phyloP scores from a whole-genome alignment of 495 filamentous ascomycete species.

The Aspergillus hancockii region DNA sequence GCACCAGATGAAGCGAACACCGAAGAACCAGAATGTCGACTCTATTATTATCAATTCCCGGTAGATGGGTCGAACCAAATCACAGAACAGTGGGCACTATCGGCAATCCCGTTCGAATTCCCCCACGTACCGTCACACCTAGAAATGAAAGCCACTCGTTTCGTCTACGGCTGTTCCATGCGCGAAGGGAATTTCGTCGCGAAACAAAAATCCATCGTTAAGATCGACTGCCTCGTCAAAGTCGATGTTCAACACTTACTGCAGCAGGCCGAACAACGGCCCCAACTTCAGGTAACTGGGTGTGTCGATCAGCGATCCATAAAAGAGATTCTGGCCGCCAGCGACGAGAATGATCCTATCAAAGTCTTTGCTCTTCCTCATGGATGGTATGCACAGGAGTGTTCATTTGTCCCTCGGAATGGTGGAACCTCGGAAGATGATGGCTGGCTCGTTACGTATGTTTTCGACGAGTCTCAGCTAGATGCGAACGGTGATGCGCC shows the following conservation, averaged over 20 bases:
- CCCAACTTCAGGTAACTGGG: slow-evolving; percentile 49
- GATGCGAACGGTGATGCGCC: slow-evolving; percentile 41
- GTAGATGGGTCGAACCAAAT: slow-evolving; percentile 39
- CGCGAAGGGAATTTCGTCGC: slow-evolving; percentile 48
- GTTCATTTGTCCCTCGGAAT: slow-evolving; percentile 56
- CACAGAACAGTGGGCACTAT: slow-evolving; percentile 60
- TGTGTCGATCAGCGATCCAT: slow-evolving; percentile 56
- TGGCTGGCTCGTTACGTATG: slow-evolving; percentile 61
- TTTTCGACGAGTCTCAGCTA: slow-evolving; percentile 60
- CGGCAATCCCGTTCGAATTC: slow-evolving; percentile 64
- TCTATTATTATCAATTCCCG: slow-evolving; percentile 64
- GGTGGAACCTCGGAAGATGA: slow-evolving; percentile 51
- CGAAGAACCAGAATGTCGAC: slow-evolving; percentile 55
- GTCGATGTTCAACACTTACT: slow-evolving; percentile 54
- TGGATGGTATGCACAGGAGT: slow-evolving; percentile 63
- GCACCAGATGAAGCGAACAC: slow-evolving; percentile 47
- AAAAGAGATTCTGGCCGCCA: slow-evolving; percentile 40
- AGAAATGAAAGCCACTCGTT: slow-evolving; percentile 55
- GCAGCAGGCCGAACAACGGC: slow-evolving; percentile 33
- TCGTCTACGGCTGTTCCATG: slow-evolving; percentile 58
- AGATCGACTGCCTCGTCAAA: slow-evolving; percentile 63
- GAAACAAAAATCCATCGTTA: slow-evolving; percentile 54
- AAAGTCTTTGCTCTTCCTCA: slow-evolving; percentile 56
- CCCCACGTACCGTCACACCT: slow-evolving; percentile 50
- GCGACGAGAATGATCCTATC: slow-evolving; percentile 52